phyloP scores from a whole-genome alignment of 2,329 filamentous ascomycete genomes.

The Colletotrichum falcatum region DNA sequence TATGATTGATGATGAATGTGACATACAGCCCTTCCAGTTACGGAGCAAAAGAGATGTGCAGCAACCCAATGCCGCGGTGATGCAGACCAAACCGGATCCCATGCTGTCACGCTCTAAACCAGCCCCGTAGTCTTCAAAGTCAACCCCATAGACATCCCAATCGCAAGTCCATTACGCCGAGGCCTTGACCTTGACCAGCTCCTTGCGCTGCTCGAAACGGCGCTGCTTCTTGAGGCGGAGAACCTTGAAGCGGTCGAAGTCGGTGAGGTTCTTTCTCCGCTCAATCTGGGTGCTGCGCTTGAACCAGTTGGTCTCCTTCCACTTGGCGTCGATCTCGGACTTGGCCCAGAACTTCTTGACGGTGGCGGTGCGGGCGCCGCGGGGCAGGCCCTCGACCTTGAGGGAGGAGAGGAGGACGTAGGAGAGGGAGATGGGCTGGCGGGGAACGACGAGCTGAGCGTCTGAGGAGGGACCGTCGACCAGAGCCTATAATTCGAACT shows the following conservation, averaged over 20 bases:
- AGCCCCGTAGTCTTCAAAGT: constrained; percentile 42
- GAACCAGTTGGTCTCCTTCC: constrained; percentile 90
- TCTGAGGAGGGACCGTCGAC: constrained; percentile 93
- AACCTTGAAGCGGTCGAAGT: constrained; percentile 99
- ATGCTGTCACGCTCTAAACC: constrained; percentile 45
- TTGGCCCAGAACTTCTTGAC: constrained; percentile 93
- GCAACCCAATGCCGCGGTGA: constrained; percentile 65
- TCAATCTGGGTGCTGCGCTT: constrained; percentile 90
- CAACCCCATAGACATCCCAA: constrained; percentile 39
- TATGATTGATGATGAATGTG: constrained; percentile 63
- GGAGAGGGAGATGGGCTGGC: constrained; percentile 86
- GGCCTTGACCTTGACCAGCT: constrained; percentile 91
- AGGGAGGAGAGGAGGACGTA: constrained; percentile 90
- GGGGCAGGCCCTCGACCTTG: constrained; percentile 86
- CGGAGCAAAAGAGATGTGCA: constrained; percentile 69
- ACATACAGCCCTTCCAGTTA: constrained; percentile 73
- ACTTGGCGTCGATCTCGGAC: constrained; percentile 91
- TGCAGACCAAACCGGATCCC: constrained; percentile 57
- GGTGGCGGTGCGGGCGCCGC: constrained; percentile 82
- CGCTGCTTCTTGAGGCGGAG: constrained; percentile 99
- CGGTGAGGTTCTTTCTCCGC: constrained; percentile 90
- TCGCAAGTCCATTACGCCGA: constrained; percentile 69
- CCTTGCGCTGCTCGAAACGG: constrained; percentile 97
- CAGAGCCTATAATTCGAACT: constrained; percentile 75
- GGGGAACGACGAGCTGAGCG: constrained; percentile 82